Evolutionary conservation across 495 filamentous ascomycete species (phyloP), one percentile per base, ranked within the genome.

Genomic region (Hypoxylon subgilvum): DNA sequence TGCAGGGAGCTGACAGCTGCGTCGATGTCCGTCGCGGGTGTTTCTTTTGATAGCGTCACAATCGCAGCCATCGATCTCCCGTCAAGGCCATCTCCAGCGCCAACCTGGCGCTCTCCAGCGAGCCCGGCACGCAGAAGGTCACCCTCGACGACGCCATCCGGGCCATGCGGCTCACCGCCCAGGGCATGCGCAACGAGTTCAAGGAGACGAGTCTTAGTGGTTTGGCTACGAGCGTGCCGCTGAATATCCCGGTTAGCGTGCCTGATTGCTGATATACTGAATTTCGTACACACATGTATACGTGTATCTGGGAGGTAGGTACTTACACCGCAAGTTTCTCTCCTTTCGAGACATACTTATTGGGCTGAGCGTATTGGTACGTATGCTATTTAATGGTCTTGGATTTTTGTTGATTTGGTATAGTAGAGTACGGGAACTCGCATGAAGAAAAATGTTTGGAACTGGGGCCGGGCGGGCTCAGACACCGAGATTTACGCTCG

Each of bases 201-300:
- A 72, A 72, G 45, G 70, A 72, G 59, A 72, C 70, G 13, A 72
- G 70, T 28, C 65, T 72, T 10, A 72, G 70, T 25, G 70, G 70
- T 0, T 32, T 72, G 13, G 70, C 70, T 25, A 72, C 66, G 0
- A 72, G 70, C 28, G 70, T 72, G 40, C 68, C 70, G 2, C 43
- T 72, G 2, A 59, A 71, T 34, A 72, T 72, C 21, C 70, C 70
- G 4, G 70, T 72, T 13, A 72, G 70, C 39, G 68, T 71, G 40
- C 70, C 70, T 0, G 70, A 72, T 36, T 72, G 70, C 30, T 72
- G 40, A 8, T 8, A 8, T 27, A n/a, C n/a, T n/a, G n/a, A n/a
- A n/a, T n/a, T n/a, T n/a, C n/a, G n/a, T n/a, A n/a, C n/a, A n/a
- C n/a, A n/a, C n/a, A n/a, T n/a, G n/a, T n/a, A 63, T 46, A 30